Evolutionary conservation across 2,329 filamentous ascomycete species (phyloP), one percentile per base, ranked within the genome.

Genomic region (Fusarium sterilihyphosum): DNA sequence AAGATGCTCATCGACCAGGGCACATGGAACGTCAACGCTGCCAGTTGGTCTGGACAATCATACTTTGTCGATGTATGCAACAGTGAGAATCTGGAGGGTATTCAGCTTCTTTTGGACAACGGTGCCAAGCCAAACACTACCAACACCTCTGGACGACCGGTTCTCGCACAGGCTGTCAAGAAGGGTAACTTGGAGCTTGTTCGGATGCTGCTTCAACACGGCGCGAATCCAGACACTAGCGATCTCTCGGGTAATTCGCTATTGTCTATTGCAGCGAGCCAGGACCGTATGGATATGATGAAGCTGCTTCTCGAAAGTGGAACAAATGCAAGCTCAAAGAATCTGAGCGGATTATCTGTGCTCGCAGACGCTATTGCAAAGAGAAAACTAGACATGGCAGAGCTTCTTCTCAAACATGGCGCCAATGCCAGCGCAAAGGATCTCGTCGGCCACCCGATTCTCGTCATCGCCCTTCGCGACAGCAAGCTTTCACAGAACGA

Each of bases 261-360:
- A 14, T 70, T 83, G 3, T 73, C 76, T 3, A 64, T 82, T 18
- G 82, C 82, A 1, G 62, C 79, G 11, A 70, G 75, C 24, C 77
- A 79, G 56, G 71, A 76, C 12, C 70, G 77, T 35, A 65, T 60
- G 62, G 79, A 81, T n/a, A 79, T 85, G 70, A 73, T 80, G 24
- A 73, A 79, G 6, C 65, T 82, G 2, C 79, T 85, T 5, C 73
- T 85, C 3, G 75, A 79, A 12, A 76, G 77, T 18, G 84, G 84
- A 2, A 82, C 81, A 6, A 79, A 82, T 29, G 52, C 78, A 3
- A 75, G 81, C 26, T 73, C 73, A 3, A 78, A 76, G 20, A 80
- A 79, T 5, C 49, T 80, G 6, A 78, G 75, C 0, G 84, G 84
- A 17, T 62, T 75, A 2, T 78, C 80, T 4, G 78, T 85, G 16